Evolutionary conservation across 306 rosid genomes (phyloP).

Genomic region (Prunus mume): DNA sequence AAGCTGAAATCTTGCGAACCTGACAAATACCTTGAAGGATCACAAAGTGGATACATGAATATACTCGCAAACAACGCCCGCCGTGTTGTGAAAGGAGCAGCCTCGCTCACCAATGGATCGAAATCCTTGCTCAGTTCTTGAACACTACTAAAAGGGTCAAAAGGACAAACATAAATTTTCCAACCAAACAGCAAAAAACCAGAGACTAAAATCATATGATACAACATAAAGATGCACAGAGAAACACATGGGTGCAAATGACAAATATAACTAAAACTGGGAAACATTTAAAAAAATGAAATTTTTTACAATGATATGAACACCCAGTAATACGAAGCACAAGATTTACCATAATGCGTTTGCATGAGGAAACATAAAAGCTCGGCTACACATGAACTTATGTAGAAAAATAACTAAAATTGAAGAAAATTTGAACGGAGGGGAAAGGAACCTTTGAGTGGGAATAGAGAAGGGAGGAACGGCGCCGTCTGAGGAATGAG

Average conservation of each 20-base stretch:
- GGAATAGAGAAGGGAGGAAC: slow-evolving; percentile 35
- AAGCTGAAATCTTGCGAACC: slow-evolving; percentile 76
- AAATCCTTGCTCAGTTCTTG: slow-evolving; percentile 45
- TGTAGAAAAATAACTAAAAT: no score
- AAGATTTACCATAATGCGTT: not conserved
- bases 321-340: not conserved
- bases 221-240: not conserved
- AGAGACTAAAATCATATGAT: not conserved
- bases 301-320: not conserved
- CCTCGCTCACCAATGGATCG: slow-evolving; percentile 29
- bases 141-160: slow-evolving; percentile 36
- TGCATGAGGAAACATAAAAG: not conserved
- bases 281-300: not conserved
- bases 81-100: slow-evolving; percentile 46
- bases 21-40: slow-evolving; percentile 90
- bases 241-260: not conserved
- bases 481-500: slow-evolving; percentile 27
- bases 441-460: slow-evolving; percentile 51
- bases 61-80: slow-evolving; percentile 65
- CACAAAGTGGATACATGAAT: slow-evolving; percentile 49
- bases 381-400: not conserved
- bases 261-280: not conserved
- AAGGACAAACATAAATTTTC: not conserved
- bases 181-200: slow-evolving; percentile 11
- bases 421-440: not conserved